Evolutionary conservation across 176 grass and related monocot genomes (phyloP), one percentile per base, ranked within the genome.

Genomic region (Ensete glaucum): DNA sequence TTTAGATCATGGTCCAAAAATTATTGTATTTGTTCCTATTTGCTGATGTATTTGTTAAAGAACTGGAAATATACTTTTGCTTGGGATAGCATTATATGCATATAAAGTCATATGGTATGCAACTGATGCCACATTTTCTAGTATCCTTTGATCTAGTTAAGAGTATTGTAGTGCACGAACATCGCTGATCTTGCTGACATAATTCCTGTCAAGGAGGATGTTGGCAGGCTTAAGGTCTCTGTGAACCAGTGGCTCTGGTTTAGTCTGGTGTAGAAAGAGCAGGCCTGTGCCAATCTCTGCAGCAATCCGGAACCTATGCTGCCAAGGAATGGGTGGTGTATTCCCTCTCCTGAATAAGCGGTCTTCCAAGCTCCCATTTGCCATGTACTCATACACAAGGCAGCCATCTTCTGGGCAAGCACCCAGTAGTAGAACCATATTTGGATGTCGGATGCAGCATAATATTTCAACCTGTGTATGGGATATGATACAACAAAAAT

Each of bases 181-280:
- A 48, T 69, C 67, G 8, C 16, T 19, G 48, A 69, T 69, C 67
- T 69, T 69, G 67, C 67, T 69, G 9, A 69, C 67, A 19, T 49
- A 69, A 29, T 69, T 69, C 67, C 48, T 15, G 29, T 69, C 67
- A 20, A 69, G 67, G 34, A 69, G 67, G 29, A 69, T 69, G 9
- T 69, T 69, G 24, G 15, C 67, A 9, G 67, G 67, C 67, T 69
- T 69, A 17, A 69, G 67, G 48, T 69, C 67, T 3, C 67, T 2
- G 9, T 69, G 67, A 19, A 69, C 67, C 0, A 69, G 67, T 1
- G 67, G 67, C 15, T 69, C 67, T 0, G 67, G 67, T 14, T 50
- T 69, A 50, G 34, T 69, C 29, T 69, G 67, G 67, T 69, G 67
- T 8, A 69, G 29, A 9, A 69, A 69, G 67, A 69, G 67, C 16